phyloP scores from a whole-genome alignment of 2,329 filamentous ascomycete species.

The Xylariaceae sp. region DNA sequence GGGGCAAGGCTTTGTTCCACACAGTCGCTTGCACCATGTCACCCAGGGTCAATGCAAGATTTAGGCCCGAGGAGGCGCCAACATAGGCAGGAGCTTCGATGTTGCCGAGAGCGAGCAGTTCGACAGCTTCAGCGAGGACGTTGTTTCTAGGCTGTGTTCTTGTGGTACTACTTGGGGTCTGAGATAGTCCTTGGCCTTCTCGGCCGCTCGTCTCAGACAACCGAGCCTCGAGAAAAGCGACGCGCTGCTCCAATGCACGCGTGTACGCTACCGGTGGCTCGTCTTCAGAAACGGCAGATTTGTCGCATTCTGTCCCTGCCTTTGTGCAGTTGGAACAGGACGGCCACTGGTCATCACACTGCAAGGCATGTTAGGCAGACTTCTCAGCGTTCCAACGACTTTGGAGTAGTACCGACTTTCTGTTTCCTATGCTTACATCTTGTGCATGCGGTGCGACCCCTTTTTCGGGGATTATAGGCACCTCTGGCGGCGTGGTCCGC shows the following conservation, averaged over 20 bases:
- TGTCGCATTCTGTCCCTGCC: slow-evolving; percentile 41
- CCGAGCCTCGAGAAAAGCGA: slow-evolving; percentile 39
- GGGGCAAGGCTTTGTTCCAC: slow-evolving; percentile 49
- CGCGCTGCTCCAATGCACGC: slow-evolving; percentile 39
- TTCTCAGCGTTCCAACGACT: not conserved
- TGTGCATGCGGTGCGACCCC: slow-evolving; percentile 43
- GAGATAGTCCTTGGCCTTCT: slow-evolving; percentile 9
- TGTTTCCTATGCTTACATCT: slow-evolving; percentile 46
- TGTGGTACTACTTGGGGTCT: slow-evolving; percentile 8
- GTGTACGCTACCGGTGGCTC: slow-evolving; percentile 38
- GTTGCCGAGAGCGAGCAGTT: slow-evolving; percentile 44
- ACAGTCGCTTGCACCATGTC: slow-evolving; percentile 54
- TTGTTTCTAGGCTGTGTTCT: slow-evolving; percentile 20
- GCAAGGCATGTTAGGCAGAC: slow-evolving; percentile 2
- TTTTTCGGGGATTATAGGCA: slow-evolving; percentile 39
- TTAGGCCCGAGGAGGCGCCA: slow-evolving; percentile 47
- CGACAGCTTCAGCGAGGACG: slow-evolving; percentile 43
- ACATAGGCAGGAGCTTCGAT: slow-evolving; percentile 48
- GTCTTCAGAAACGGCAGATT: slow-evolving; percentile 39
- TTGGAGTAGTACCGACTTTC: slow-evolving; percentile 31
- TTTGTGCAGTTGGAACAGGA: slow-evolving; percentile 44
- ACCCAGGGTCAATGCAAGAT: slow-evolving; percentile 47
- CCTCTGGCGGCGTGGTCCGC: slow-evolving; percentile 6
- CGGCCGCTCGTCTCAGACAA: slow-evolving; percentile 20
- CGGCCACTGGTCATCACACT: slow-evolving; percentile 46